These are phyloP conservation scores for Globisporangium carolinianum DNA, from an alignment of 352 stramenopile species.

Conservation along the genomic window DNA sequence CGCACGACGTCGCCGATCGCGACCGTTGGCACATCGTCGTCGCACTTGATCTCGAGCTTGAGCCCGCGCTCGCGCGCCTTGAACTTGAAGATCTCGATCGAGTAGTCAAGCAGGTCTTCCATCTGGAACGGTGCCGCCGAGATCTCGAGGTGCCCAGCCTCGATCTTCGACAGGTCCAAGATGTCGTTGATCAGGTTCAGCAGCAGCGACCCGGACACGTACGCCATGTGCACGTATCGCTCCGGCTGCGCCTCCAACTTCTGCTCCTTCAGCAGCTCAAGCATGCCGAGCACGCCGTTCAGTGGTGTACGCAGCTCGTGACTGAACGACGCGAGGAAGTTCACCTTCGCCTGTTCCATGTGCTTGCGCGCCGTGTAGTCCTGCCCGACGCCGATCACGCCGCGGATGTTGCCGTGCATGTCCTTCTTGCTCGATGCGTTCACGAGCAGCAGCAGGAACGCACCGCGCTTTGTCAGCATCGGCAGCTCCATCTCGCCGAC, in stretches of 20 bases:
- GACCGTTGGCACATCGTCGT: conserved; percentile 52
- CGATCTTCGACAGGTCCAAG: conserved; percentile 90
- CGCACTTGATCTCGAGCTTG: conserved; percentile 72
- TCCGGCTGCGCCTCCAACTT: conserved; percentile 56
- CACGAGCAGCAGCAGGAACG: conserved; percentile 64
- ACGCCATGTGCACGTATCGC: conserved; percentile 82
- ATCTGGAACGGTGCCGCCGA: conserved; percentile 81
- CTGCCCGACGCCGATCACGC: conserved; percentile 89
- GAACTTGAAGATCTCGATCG: conserved; percentile 88
- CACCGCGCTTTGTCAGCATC: conserved; percentile 71
- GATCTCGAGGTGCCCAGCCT: conserved; percentile 88
- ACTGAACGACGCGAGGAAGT: conserved; percentile 83
- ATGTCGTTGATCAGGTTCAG: conserved; percentile 92
- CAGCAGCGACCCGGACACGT: conserved; percentile 79
- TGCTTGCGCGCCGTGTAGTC: conserved; percentile 88
- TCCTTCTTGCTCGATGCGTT: conserved; percentile 87
- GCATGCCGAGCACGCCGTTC: conserved; percentile 79
- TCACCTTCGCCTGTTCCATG: conserved; percentile 82
- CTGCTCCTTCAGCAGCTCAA: conserved; percentile 76
- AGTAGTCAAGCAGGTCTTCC: conserved; percentile 77
- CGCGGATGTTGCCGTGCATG: conserved; percentile 88
- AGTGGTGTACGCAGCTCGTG: conserved; percentile 77
- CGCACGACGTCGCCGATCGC: conserved; percentile 76
- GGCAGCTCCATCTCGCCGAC: conserved; percentile 87
- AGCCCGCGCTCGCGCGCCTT: conserved; percentile 81